These are phyloP conservation scores for Aureobasidium namibiae DNA, from an alignment of 2,329 filamentous ascomycete genomes.

Conservation along the genomic window DNA sequence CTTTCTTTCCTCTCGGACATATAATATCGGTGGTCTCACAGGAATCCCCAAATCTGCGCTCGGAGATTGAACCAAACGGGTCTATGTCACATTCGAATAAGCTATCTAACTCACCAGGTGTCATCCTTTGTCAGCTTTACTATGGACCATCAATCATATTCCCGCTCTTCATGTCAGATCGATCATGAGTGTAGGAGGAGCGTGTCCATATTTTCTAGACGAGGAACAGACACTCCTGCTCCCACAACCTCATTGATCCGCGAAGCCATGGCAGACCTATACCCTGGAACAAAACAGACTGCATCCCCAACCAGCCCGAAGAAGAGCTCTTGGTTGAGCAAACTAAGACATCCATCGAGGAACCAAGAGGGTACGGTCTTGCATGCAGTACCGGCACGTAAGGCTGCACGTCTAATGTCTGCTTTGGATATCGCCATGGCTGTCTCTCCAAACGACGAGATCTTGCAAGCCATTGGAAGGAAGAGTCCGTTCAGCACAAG, in stretches of 20 bases:
- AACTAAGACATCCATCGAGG: background rate
- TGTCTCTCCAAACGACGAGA: constrained; percentile 32
- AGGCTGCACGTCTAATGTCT: constrained; percentile 22
- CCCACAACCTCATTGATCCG: constrained; percentile 17
- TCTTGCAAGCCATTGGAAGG: constrained; percentile 28
- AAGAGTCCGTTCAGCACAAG: constrained; percentile 5
- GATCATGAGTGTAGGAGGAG: constrained; percentile 19
- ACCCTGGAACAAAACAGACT: background rate
- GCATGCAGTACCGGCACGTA: constrained; percentile 24
- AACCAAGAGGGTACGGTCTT: constrained; percentile 19
- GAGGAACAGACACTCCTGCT: constrained; percentile 23
- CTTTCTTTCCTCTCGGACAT: background rate
- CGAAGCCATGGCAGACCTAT: constrained; percentile 12
- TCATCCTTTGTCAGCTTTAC: background rate
- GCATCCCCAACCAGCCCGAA: constrained; percentile 14
- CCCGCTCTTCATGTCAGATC: background rate
- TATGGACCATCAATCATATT: background rate
- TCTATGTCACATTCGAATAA: background rate
- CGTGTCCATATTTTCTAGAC: constrained; percentile 30
- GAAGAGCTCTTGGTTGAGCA: constrained; percentile 7
- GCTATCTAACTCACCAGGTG: background rate
- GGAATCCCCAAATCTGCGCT: background rate
- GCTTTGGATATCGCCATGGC: constrained; percentile 30
- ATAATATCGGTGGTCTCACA: background rate
- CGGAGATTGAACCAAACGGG: background rate